These are phyloP conservation scores for Byssoonygena ceratinophila DNA, from an alignment of 2,329 filamentous ascomycete species.

Conservation along the genomic window DNA sequence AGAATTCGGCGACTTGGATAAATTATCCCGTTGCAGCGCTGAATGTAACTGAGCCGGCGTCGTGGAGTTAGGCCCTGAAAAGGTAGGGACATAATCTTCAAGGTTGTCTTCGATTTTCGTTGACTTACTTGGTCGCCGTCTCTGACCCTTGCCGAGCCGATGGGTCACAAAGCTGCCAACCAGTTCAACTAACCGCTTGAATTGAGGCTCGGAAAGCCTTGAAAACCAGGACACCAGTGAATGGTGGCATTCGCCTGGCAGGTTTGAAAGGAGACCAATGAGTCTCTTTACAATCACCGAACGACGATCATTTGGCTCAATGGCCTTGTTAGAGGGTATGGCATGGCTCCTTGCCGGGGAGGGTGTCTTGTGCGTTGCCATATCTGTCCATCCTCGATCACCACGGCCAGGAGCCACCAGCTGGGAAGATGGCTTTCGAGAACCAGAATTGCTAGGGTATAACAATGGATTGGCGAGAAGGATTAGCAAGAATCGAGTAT, in stretches of 20 bases:
- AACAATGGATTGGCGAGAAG: conserved; percentile 69
- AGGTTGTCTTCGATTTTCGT: conserved; percentile 46
- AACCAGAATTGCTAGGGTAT: conserved; percentile 32
- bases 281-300: conserved; percentile 78
- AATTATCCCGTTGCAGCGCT: conserved; percentile 48
- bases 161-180: conserved; percentile 71
- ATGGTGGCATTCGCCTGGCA: conserved; percentile 63
- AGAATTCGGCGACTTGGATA: conserved; percentile 38
- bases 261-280: conserved; percentile 66
- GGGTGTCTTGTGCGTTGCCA: conserved; percentile 6
- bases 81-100: conserved; percentile 60
- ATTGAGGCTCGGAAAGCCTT: conserved; percentile 55
- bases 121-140: conserved; percentile 51
- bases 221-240: conserved; percentile 70
- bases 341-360: conserved; percentile 17
- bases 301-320: conserved; percentile 52
- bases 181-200: conserved; percentile 65
- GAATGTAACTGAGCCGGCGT: conserved; percentile 63
- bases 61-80: conserved; percentile 54
- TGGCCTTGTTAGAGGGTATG: conserved; percentile 21
- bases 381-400: background rate
- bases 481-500: conserved; percentile 68
- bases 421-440: background rate
- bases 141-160: conserved; percentile 59
- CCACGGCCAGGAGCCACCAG: background rate